phyloP scores from a whole-genome alignment of 139 green algal species.

The Chlamydomonas incerta region DNA sequence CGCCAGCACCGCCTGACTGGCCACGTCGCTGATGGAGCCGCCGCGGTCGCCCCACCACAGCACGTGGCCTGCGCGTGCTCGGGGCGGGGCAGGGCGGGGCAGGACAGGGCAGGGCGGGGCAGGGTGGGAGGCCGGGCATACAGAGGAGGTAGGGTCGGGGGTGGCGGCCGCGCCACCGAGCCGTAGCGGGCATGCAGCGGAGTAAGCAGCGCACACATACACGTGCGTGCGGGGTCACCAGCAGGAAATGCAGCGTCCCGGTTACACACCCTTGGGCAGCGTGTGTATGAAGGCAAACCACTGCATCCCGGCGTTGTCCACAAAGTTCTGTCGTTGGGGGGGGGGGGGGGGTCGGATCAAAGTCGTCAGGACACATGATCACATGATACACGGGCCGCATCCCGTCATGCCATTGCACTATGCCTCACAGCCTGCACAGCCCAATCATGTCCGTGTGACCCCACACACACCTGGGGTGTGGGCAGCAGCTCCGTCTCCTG shows the following conservation, averaged over 20 bases:
- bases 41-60: slow-evolving; percentile 2
- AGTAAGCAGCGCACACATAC: no score
- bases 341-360: neutral
- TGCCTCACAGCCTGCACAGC: neutral
- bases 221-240: no score
- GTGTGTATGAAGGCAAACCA: neutral
- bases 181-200: neutral
- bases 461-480: neutral
- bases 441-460: no score
- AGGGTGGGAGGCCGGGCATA: neutral
- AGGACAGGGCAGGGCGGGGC: no score
- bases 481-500: neutral
- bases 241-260: no score
- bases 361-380: no score
- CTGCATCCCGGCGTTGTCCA: neutral
- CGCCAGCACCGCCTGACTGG: neutral
- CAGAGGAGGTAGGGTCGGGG: no score
- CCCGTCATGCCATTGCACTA: neutral
- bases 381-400: no score
- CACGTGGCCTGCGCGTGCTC: neutral
- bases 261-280: neutral
- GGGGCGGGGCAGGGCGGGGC: neutral
- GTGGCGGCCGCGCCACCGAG: no score
- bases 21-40: neutral
- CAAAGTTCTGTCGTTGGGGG: neutral